Evolutionary conservation across 2,329 filamentous ascomycete genomes (phyloP).

Genomic region (Curvularia hawaiiensis): DNA sequence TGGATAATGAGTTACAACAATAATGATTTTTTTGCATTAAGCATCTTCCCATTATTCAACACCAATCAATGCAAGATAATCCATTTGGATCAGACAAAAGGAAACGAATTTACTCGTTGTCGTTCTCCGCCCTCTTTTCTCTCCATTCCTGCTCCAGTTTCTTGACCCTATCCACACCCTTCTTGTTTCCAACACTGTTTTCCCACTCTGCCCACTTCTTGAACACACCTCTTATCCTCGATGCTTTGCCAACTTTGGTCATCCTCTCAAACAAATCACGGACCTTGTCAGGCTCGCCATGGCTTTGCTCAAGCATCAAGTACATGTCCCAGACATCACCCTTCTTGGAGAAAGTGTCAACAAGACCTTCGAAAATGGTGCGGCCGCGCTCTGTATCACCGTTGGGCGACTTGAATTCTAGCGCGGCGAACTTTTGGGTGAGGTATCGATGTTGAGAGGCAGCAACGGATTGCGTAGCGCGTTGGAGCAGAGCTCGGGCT

Average conservation of each 20-base stretch:
- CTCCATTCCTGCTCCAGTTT: slow-evolving; percentile 74
- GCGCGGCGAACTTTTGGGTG: slow-evolving; percentile 84
- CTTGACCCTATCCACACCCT: slow-evolving; percentile 72
- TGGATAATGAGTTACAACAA: background rate
- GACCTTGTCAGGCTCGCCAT: slow-evolving; percentile 61
- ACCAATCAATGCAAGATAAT: slow-evolving; percentile 1
- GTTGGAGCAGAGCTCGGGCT: slow-evolving; percentile 75
- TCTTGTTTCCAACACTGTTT: slow-evolving; percentile 68
- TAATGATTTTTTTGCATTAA: background rate
- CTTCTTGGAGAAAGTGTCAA: slow-evolving; percentile 85
- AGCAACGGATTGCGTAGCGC: slow-evolving; percentile 83
- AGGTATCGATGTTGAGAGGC: slow-evolving; percentile 71
- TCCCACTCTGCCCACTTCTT: slow-evolving; percentile 93
- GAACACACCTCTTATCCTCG: slow-evolving; percentile 86
- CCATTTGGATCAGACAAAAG: background rate
- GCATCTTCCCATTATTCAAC: background rate
- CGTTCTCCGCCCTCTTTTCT: slow-evolving; percentile 45
- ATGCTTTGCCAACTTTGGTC: slow-evolving; percentile 70
- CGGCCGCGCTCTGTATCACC: slow-evolving; percentile 90
- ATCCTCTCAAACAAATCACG: slow-evolving; percentile 84
- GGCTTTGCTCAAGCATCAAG: slow-evolving; percentile 78
- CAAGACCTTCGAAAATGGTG: slow-evolving; percentile 89
- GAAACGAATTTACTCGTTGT: slow-evolving; percentile 7
- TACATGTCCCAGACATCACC: slow-evolving; percentile 93
- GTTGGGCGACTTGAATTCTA: slow-evolving; percentile 85